Conservation (phyloP, 176 grass and related monocot species). For the Pontederia crassipes region DNA sequence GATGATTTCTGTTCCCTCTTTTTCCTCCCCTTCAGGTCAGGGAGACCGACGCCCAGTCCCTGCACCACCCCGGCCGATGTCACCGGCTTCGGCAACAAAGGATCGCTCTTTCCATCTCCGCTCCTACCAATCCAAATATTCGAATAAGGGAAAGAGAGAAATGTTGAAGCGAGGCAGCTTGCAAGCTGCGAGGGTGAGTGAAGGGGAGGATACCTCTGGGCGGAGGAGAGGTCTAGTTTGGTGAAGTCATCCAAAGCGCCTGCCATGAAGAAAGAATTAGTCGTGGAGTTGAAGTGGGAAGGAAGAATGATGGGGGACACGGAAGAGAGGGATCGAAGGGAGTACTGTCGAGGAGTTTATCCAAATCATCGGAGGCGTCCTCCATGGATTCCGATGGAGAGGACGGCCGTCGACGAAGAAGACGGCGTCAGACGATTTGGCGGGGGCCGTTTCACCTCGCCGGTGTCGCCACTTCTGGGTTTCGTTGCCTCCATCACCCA, state of each 20-base stretch:
- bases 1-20: slow-evolving; percentile 40
- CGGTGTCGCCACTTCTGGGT: too few species aligned
- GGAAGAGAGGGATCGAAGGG: neutral
- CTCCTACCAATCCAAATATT: slow-evolving; percentile 4
- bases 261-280: slow-evolving; percentile 6
- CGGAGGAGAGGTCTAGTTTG: slow-evolving; percentile 19
- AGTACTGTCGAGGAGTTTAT: slow-evolving; percentile 34
- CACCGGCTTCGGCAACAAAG: neutral
- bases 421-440: too few species aligned
- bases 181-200: neutral
- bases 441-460: too few species aligned
- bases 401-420: too few species aligned
- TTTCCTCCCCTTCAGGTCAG: slow-evolving; percentile 48
- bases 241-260: slow-evolving; percentile 35
- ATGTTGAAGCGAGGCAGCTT: neutral
- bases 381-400: slow-evolving; percentile 26
- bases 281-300: neutral
- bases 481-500: too few species aligned
- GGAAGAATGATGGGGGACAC: neutral
- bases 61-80: slow-evolving; percentile 13
- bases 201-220: neutral
- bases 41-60: slow-evolving; percentile 60
- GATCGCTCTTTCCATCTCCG: neutral
- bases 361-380: slow-evolving; percentile 28
- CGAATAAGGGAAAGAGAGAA: neutral